phyloP scores from a whole-genome alignment of 2,329 filamentous ascomycete species.

The Teratosphaeria zuluensis region DNA sequence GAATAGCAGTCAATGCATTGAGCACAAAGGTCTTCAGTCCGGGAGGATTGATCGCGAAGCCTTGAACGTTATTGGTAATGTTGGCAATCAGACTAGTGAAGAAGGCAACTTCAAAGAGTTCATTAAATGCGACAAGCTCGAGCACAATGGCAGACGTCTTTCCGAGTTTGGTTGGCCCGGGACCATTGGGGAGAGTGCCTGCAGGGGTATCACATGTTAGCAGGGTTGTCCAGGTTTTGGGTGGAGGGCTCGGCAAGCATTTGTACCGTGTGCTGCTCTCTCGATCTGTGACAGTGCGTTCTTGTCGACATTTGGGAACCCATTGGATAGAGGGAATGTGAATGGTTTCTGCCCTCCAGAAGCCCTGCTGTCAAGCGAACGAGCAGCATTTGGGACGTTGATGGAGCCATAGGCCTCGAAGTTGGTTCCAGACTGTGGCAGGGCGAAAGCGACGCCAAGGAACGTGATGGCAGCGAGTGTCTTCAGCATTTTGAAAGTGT shows the following conservation, averaged over 20 bases:
- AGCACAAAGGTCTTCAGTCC: slow-evolving; percentile 29
- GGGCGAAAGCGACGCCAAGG: not conserved
- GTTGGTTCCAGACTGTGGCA: not conserved
- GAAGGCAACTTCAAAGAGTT: slow-evolving; percentile 62
- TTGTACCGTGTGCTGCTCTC: slow-evolving; percentile 44
- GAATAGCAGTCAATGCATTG: slow-evolving; percentile 42
- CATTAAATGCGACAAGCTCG: slow-evolving; percentile 55
- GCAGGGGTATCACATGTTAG: not conserved
- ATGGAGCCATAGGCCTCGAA: not conserved
- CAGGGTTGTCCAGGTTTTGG: not conserved
- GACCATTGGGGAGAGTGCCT: slow-evolving; percentile 46
- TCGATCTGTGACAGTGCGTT: slow-evolving; percentile 44
- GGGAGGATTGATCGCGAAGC: slow-evolving; percentile 46
- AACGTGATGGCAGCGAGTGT: not conserved
- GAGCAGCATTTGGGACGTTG: no score
- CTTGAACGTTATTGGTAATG: slow-evolving; percentile 46
- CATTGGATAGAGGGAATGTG: slow-evolving; percentile 39
- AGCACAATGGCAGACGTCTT: slow-evolving; percentile 40
- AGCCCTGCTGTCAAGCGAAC: not conserved
- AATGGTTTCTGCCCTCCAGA: slow-evolving; percentile 6
- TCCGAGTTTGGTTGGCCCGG: slow-evolving; percentile 44
- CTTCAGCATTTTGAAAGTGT: not conserved
- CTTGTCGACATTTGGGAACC: slow-evolving; percentile 49
- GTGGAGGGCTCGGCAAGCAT: no score
- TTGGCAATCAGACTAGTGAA: slow-evolving; percentile 57